Base-by-base conservation (phyloP, 106 monocot species). In the Phalaenopsis equestris region DNA sequence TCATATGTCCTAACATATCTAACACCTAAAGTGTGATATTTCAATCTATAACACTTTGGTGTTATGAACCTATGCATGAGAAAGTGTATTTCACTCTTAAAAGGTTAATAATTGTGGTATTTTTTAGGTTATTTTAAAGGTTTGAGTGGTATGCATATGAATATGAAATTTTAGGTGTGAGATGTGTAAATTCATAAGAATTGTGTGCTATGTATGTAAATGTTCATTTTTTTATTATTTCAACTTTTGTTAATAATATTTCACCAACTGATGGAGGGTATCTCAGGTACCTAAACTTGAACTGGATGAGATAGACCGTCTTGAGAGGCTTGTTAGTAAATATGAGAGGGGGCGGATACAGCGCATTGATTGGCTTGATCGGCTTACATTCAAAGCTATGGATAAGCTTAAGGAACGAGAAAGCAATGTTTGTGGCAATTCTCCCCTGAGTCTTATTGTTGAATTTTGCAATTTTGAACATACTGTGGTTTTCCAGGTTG, bases 351-450 rank as follows among this genome's bases (percentile, higher is more conserved):
- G 94, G 3, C 90, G 88, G 73, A 95, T 95, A 81, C 94, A 87
- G 46, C 83, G 91, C 18, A 91, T 99, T 80, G 98, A 99, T 87
- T 99, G 98, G 98, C 75, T 99, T 19, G 98, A 99, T 83, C 87
- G 80, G 45, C 89, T 93, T 43, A 76, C 92, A 47, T 91, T 99
- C 80, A 91, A 81, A 84, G 84, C 94, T 52, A 77, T 94, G 36
- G 98, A 99, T 21, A 88, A 93, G 83, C 83, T 91, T 73, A 95
- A 91, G 85, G 91, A 95, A 80, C 89, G 75, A 75, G 92, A 95
- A 78, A 81, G 81, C 77, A 81, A 45, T 85, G 85, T 72, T 57
- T 86, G 73, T 80, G 91, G 84, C 72, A 91, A 88, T 82, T 94
- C 94, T 46, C 85, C 86, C 73, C 83, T 93, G 48, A 93, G 92